These are phyloP conservation scores for Blastocladiella britannica DNA, from an alignment of 192 early-diverging fungal species.

Conservation along the genomic window DNA sequence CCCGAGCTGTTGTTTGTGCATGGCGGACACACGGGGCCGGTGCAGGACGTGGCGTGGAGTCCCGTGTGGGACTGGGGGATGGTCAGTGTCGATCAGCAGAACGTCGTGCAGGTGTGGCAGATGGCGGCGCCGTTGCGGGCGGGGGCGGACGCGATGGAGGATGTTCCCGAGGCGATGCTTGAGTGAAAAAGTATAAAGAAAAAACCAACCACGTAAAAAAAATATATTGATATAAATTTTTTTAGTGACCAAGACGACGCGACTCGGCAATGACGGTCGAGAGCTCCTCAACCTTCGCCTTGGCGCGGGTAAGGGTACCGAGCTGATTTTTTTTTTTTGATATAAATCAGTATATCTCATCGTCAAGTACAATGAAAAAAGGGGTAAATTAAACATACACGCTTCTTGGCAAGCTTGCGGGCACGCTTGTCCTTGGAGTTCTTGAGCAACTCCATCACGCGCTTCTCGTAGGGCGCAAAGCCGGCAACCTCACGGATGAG, in stretches of 20 bases:
- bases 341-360: background rate
- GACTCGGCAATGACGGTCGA: conserved; percentile 75
- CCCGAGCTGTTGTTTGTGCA: conserved; percentile 97
- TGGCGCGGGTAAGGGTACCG: conserved; percentile 87
- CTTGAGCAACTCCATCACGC: conserved; percentile 99
- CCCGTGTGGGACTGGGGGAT: conserved; percentile 80
- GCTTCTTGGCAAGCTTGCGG: conserved; percentile 93
- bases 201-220: too few relatives aligned
- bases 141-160: too few relatives aligned
- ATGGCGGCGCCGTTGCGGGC: too few relatives aligned
- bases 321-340: conserved; percentile 27
- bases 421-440: conserved; percentile 99
- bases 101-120: conserved; percentile 96
- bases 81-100: conserved; percentile 86
- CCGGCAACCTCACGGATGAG: conserved; percentile 93
- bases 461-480: conserved; percentile 93
- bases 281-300: conserved; percentile 98
- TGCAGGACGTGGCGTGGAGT: conserved; percentile 93
- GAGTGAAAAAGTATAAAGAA: too few relatives aligned
- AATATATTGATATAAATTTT: too few relatives aligned
- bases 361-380: conserved; percentile 1
- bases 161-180: too few relatives aligned
- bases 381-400: conserved; percentile 21
- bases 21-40: conserved; percentile 92
- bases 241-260: conserved; percentile 41